Conservation (phyloP, 768 basidiomycete species). For the Boletus vermiculosoides region DNA sequence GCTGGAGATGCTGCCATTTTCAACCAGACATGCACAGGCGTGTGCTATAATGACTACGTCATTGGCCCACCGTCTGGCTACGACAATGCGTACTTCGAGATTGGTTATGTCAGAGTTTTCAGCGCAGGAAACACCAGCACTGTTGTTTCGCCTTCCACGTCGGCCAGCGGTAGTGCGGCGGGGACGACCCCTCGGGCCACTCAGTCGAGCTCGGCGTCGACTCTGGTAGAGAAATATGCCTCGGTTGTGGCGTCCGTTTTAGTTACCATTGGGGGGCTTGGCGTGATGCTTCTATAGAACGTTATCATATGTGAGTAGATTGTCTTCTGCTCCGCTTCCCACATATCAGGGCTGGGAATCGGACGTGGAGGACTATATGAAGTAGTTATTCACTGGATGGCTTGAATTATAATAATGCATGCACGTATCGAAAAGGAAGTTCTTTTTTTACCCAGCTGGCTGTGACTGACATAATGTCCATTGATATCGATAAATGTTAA, state of each 20-base stretch:
- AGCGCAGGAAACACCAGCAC: conserved; percentile 34
- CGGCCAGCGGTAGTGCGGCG: conserved; percentile 8
- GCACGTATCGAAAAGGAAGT: not conserved
- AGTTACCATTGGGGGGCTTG: conserved; percentile 15
- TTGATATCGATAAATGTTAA: too few species aligned
- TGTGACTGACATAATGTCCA: not conserved
- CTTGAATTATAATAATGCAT: not conserved
- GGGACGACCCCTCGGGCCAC: conserved; percentile 10
- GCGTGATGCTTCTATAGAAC: conserved; percentile 13
- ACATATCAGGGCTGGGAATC: not conserved
- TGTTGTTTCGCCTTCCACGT: conserved; percentile 21
- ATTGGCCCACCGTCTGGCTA: conserved; percentile 60
- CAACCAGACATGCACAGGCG: conserved; percentile 57
- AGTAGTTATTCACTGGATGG: too few species aligned
- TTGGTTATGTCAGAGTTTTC: conserved; percentile 57
- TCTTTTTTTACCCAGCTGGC: not conserved
- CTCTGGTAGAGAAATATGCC: not conserved
- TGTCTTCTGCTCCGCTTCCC: not conserved
- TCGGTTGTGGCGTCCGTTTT: conserved; percentile 12
- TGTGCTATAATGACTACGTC: conserved; percentile 70
- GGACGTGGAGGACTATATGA: not conserved
- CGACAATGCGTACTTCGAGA: conserved; percentile 70
- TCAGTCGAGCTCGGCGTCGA: conserved; percentile 11
- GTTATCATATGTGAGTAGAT: not conserved
- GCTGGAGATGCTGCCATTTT: conserved; percentile 58